A percentile compares a stretch with the other conserved stretches of the same genome.
Evolutionary conservation across 129 eudicot species (phyloP).

Genomic region (Arctium minus): DNA sequence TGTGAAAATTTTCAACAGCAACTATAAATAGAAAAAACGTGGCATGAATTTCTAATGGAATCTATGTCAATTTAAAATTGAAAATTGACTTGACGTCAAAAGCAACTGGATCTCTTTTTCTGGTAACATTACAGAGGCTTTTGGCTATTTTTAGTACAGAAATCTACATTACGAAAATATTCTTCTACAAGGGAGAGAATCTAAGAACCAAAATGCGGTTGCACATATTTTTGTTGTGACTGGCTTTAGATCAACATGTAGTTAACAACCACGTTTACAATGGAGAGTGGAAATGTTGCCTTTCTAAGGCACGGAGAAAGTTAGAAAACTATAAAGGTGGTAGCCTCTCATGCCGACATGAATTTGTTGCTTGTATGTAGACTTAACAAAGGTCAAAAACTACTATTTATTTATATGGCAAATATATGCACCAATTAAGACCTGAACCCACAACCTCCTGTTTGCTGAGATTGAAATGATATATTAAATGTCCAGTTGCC

Average conservation of each 20-base stretch:
- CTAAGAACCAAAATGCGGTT: neutral
- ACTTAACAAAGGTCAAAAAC: neutral
- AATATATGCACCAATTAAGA: neutral
- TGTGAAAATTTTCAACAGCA: neutral
- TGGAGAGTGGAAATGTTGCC: neutral
- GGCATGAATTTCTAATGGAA: neutral
- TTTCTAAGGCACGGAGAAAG: neutral
- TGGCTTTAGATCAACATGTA: neutral
- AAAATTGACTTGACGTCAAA: conserved; percentile 3
- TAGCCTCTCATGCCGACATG: neutral
- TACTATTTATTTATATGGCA: neutral
- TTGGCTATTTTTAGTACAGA: conserved; percentile 8
- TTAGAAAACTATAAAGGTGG: conserved; percentile 2
- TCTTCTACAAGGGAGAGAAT: conserved; percentile 11
- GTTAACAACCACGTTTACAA: neutral
- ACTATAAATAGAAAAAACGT: neutral
- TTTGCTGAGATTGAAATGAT: neutral
- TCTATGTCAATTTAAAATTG: neutral
- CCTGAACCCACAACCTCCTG: conserved; percentile 11
- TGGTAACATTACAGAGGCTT: conserved; percentile 4
- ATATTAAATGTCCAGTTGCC: neutral
- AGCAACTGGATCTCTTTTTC: neutral
- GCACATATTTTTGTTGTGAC: neutral
- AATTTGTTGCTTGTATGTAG: neutral
- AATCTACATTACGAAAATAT: neutral